Base-by-base conservation (phyloP, 805 yeast genomes). In the Schizosaccharomyces osmophilus region DNA sequence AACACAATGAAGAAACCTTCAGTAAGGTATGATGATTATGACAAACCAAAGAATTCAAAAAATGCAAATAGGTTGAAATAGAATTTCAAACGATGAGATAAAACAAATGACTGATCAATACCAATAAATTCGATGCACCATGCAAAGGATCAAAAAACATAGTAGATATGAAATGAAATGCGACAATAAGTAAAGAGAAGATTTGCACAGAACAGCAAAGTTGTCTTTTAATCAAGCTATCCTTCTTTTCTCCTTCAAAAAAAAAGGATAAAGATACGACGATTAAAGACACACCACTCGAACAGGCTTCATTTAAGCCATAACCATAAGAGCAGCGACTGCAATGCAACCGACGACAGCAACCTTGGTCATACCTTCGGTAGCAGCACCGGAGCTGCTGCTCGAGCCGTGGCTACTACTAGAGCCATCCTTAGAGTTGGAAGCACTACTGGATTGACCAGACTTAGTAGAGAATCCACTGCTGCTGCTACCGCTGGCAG, bases 401-500 rank as follows among this genome's bases (percentile, higher is more conserved):
- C 32, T 31, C 32, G 41, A 36, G 41, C 32, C 32, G 9, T 31
- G 5, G 32, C 32, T 31, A 8, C 41, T 36, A 8, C 41, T 36
- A 36, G 41, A 36, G 15, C 15, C 15, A 11, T 13, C 41, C 41
- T 36, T 36, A 4, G 41, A 36, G 51, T 45, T 45, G 57, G 57
- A 22, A 24, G 19, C 32, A 29, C 15, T 24, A 19, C 57, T 29
- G 13, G 9, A 6, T 6, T 9, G 15, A 26, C 29, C 4, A 51
- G 57, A 24, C 2, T 9, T 24, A 22, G 17, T 48, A 24, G 55
- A 3, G 36, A 29, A 22, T 5, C 36, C 26, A 29, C 19, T 17
- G 36, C 19, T 51, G 26, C 57, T 29, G 39, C 97, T 26, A 29
- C n/a, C 51, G 13, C 51, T n/a, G 3, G 17, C 24, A 58, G 60